These are phyloP conservation scores for Secale cereale DNA, from an alignment of 176 grass and related monocot genomes.

Conservation along the genomic window DNA sequence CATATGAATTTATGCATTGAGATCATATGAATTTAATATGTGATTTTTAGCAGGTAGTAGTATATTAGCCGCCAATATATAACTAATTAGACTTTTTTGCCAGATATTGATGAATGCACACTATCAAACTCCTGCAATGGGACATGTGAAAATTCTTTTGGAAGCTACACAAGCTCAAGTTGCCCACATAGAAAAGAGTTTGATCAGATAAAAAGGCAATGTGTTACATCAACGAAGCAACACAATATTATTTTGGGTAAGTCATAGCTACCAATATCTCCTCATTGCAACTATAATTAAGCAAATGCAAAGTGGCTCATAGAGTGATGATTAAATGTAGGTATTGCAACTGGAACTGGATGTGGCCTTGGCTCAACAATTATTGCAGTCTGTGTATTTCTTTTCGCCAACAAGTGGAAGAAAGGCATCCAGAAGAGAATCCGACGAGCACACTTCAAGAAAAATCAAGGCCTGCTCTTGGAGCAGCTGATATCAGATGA, in stretches of 20 bases:
- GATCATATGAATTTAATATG: neutral
- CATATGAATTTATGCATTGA: neutral
- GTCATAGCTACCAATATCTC: neutral
- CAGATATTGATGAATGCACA: constrained; percentile 5
- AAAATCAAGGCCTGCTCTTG: constrained; percentile 5
- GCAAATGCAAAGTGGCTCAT: neutral
- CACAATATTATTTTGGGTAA: neutral
- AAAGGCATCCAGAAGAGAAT: neutral
- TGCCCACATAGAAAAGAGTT: neutral
- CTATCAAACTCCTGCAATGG: neutral
- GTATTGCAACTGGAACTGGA: constrained; percentile 9
- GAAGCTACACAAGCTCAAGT: neutral
- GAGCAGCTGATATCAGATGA: neutral
- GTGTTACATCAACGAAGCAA: neutral
- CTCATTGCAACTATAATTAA: neutral
- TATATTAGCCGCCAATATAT: neutral
- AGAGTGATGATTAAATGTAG: neutral
- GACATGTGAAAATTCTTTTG: neutral
- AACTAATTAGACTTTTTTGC: neutral
- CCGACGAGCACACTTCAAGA: neutral
- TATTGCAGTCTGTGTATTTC: neutral
- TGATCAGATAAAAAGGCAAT: neutral
- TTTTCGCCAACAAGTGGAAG: constrained; percentile 1
- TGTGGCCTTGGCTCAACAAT: neutral
- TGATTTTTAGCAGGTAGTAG: neutral